Percentiles rank a stretch among this genome's conserved stretches.
These are phyloP conservation scores for Cytospora chrysosperma DNA, from an alignment of 2,329 filamentous ascomycete species.

Conservation along the genomic window DNA sequence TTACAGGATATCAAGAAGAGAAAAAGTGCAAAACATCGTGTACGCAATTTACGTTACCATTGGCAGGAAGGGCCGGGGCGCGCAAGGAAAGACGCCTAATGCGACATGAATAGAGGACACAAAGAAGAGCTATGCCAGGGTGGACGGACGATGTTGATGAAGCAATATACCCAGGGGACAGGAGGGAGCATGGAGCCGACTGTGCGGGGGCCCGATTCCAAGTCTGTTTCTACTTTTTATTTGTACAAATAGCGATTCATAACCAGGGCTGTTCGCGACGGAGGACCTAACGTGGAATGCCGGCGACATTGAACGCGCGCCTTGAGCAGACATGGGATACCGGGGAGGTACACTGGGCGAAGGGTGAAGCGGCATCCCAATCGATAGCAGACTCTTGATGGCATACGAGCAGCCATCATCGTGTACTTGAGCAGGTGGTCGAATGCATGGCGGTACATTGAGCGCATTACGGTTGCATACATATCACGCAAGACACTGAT, in stretches of 20 bases:
- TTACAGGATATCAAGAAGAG: too few species aligned
- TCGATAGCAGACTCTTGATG: neutral
- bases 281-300: too few species aligned
- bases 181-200: neutral
- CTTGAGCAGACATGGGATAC: too few species aligned
- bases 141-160: neutral
- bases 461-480: neutral
- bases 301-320: too few species aligned
- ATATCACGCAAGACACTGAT: neutral
- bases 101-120: neutral
- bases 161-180: neutral
- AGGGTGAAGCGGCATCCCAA: neutral
- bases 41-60: neutral
- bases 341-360: neutral
- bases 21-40: neutral
- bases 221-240: neutral
- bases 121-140: neutral
- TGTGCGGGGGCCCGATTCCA: too few species aligned
- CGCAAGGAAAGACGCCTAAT: too few species aligned
- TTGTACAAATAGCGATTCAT: neutral
- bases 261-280: too few species aligned
- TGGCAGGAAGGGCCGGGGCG: neutral
- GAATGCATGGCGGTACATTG: too few species aligned
- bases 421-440: too few species aligned
- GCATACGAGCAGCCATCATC: too few species aligned